phyloP scores from a whole-genome alignment of 805 yeast species.

The Wilhelminamyces savonicus region DNA sequence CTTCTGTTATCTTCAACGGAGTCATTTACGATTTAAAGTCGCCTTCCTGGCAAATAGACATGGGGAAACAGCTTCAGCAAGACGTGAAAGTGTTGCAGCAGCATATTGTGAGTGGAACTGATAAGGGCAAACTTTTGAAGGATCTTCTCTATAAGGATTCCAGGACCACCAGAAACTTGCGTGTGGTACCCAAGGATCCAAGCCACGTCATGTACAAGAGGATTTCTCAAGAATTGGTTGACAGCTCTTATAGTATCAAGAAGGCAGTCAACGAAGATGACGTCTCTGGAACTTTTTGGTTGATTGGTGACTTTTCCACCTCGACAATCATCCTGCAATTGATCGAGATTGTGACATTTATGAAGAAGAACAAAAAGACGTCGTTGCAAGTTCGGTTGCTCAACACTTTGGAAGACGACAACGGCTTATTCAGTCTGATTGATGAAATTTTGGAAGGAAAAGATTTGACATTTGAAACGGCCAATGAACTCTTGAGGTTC shows the following conservation, averaged over 20 bases:
- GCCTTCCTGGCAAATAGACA: slow-evolving; percentile 47
- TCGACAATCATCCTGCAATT: slow-evolving; percentile 38
- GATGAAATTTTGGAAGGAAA: too few relatives aligned
- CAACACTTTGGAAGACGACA: too few relatives aligned
- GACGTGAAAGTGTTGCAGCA: slow-evolving; percentile 41
- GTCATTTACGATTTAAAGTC: slow-evolving; percentile 46
- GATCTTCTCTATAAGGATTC: slow-evolving; percentile 40
- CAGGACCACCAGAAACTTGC: slow-evolving; percentile 37
- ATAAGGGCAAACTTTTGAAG: slow-evolving; percentile 24
- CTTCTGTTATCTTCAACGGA: slow-evolving; percentile 69
- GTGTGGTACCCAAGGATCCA: slow-evolving; percentile 29
- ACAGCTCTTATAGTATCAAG: slow-evolving; percentile 16
- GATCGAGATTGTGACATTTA: slow-evolving; percentile 21
- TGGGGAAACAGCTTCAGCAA: slow-evolving; percentile 45
- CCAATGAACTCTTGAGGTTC: too few relatives aligned
- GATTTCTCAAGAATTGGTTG: slow-evolving; percentile 19
- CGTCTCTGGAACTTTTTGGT: slow-evolving; percentile 47
- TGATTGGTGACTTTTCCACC: slow-evolving; percentile 52
- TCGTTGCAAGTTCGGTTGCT: too few relatives aligned
- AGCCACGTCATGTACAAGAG: slow-evolving; percentile 25
- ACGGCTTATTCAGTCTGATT: too few relatives aligned
- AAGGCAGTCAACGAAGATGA: slow-evolving; percentile 7
- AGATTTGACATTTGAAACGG: too few relatives aligned
- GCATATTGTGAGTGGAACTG: slow-evolving; percentile 16
- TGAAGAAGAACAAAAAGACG: slow-evolving; percentile 12